Evolutionary conservation across 129 eudicot genomes (phyloP).

Genomic region (Smallanthus sonchifolius): DNA sequence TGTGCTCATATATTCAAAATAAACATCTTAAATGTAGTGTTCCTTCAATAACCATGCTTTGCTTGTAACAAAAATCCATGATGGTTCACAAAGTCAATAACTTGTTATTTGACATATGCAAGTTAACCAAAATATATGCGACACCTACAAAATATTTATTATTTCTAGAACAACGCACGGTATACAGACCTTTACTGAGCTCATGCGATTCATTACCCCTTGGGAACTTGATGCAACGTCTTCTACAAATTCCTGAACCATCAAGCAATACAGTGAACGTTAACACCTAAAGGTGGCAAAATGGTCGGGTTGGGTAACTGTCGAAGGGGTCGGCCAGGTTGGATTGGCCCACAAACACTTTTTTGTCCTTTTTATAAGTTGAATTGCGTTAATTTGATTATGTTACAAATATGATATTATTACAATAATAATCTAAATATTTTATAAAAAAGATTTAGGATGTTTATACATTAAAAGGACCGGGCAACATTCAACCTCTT

Average conservation of each 20-base stretch:
- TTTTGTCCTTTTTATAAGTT: not conserved
- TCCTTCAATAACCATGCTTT: not conserved
- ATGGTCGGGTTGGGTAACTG: not conserved
- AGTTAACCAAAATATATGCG: not conserved
- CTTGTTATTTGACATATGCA: not conserved
- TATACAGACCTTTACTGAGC: constrained; percentile 47
- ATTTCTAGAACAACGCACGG: not conserved
- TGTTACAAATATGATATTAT: not conserved
- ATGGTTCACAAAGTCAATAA: constrained; percentile 14
- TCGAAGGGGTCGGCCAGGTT: not conserved
- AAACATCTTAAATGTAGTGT: not conserved
- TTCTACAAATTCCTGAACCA: constrained; percentile 74
- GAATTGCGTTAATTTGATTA: not conserved
- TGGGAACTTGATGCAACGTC: constrained; percentile 65
- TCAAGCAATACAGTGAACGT: constrained; percentile 19
- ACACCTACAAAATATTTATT: not conserved
- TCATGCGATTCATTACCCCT: constrained; percentile 49
- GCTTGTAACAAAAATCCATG: constrained; percentile 5
- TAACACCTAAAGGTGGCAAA: not conserved
- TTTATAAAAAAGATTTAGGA: not conserved
- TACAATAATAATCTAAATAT: not conserved
- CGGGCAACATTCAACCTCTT: not conserved
- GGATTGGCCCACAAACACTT: not conserved
- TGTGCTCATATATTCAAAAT: not conserved
- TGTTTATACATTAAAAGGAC: not conserved